Conservation (phyloP, 495 filamentous ascomycete genomes). For the Cercophora scortea region DNA sequence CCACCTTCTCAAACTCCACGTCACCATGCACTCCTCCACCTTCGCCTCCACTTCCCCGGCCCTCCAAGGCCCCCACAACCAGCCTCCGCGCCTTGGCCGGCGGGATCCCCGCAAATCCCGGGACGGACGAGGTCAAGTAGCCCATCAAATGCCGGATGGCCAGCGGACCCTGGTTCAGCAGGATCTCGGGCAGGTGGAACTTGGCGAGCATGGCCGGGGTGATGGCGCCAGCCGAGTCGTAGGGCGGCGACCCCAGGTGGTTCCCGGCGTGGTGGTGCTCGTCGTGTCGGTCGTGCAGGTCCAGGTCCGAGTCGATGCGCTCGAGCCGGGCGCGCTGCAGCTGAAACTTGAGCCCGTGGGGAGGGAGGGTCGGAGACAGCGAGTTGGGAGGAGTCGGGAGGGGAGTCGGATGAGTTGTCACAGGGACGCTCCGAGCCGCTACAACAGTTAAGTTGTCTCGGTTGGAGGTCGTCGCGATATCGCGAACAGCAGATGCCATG, state of each 20-base stretch:
- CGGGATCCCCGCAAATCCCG: conserved; percentile 85
- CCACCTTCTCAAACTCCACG: conserved; percentile 90
- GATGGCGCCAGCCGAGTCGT: conserved; percentile 75
- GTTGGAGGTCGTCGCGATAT: conserved; percentile 57
- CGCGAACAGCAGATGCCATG: conserved; percentile 53
- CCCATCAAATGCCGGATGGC: conserved; percentile 94
- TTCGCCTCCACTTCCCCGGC: conserved; percentile 55
- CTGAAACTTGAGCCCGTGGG: conserved; percentile 64
- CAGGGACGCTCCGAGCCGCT: conserved; percentile 50
- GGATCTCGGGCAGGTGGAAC: conserved; percentile 84
- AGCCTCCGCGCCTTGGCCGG: conserved; percentile 86
- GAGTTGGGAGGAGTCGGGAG: conserved; percentile 94
- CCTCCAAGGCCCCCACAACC: conserved; percentile 77
- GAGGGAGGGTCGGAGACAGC: conserved; percentile 81
- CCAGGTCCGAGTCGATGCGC: conserved; percentile 80
- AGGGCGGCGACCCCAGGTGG: conserved; percentile 41
- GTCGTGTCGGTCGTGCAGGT: conserved; percentile 60
- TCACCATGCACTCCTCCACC: conserved; percentile 63
- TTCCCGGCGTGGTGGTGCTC: conserved; percentile 38
- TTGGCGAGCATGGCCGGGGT: conserved; percentile 81
- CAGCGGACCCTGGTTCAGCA: conserved; percentile 80
- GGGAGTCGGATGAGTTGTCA: conserved; percentile 52
- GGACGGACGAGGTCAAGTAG: conserved; percentile 84
- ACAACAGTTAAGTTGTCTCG: conserved; percentile 56
- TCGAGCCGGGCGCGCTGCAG: conserved; percentile 52